Conservation (phyloP, 371 early-diverging fungal species). For the Lichtheimia corymbifera region DNA sequence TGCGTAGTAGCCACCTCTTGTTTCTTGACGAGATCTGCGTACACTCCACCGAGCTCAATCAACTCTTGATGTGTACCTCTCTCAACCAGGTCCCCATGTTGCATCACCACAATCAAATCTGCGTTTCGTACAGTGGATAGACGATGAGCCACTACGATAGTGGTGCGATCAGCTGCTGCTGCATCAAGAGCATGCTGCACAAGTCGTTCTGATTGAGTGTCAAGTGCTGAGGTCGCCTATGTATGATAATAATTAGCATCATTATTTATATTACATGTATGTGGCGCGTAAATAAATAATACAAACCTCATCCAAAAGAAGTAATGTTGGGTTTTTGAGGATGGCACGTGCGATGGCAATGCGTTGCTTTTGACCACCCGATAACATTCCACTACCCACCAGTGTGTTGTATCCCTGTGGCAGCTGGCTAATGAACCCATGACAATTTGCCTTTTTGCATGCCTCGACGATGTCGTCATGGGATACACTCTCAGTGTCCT, state of each 20-base stretch:
- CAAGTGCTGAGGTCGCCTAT: constrained; percentile 76
- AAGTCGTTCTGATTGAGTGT: constrained; percentile 78
- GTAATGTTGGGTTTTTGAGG: constrained; percentile 45
- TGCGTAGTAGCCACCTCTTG: constrained; percentile 44
- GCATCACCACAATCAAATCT: constrained; percentile 83
- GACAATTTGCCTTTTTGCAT: constrained; percentile 70
- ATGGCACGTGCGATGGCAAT: constrained; percentile 54
- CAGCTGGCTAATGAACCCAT: constrained; percentile 75
- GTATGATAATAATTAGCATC: background rate
- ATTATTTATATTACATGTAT: constrained; percentile 15
- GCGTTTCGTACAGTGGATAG: constrained; percentile 81
- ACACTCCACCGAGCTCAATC: constrained; percentile 51
- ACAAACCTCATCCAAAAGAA: constrained; percentile 43
- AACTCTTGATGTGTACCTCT: constrained; percentile 71
- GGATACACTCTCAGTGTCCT: constrained; percentile 32
- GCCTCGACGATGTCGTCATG: constrained; percentile 64
- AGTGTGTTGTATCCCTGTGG: constrained; percentile 79
- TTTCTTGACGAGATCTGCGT: constrained; percentile 57
- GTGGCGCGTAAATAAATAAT: too few relatives aligned
- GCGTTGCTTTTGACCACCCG: constrained; percentile 78
- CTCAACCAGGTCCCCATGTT: constrained; percentile 72
- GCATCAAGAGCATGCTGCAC: constrained; percentile 82
- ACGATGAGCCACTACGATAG: constrained; percentile 92
- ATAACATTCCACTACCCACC: constrained; percentile 63
- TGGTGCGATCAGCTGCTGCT: constrained; percentile 79